Evolutionary conservation across 306 rosid species (phyloP).

Genomic region (Comarum palustre): DNA sequence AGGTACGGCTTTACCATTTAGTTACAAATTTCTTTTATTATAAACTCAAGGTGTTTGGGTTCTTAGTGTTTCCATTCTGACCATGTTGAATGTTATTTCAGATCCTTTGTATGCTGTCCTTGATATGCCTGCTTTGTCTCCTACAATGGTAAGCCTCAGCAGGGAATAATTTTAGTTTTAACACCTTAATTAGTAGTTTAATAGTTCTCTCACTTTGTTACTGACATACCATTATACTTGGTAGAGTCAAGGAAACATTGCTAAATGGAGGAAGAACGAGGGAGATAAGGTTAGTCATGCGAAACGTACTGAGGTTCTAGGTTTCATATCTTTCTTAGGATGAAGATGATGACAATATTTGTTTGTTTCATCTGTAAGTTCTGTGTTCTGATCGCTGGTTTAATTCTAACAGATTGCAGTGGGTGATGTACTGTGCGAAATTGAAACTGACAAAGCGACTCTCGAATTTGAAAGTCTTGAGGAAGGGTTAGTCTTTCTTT

Average conservation of each 20-base stretch:
- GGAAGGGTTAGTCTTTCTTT: constrained; percentile 67
- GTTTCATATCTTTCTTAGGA: constrained; percentile 1
- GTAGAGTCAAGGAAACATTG: constrained; percentile 88
- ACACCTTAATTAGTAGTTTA: constrained; percentile 26
- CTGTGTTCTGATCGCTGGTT: constrained; percentile 30
- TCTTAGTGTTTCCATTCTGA: constrained; percentile 25
- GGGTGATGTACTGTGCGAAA: constrained; percentile 91
- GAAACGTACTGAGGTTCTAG: constrained; percentile 27
- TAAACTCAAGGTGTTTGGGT: neutral
- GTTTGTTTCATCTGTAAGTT: constrained; percentile 20
- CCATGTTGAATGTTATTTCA: constrained; percentile 31
- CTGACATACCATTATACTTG: neutral
- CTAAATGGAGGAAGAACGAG: constrained; percentile 89
- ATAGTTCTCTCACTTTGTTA: constrained; percentile 20
- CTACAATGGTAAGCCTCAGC: constrained; percentile 78
- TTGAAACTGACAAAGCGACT: constrained; percentile 97
- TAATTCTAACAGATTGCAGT: constrained; percentile 70
- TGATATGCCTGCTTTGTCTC: constrained; percentile 93
- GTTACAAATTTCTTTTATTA: constrained; percentile 4
- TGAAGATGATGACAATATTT: constrained; percentile 22
- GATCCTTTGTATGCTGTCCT: constrained; percentile 66
- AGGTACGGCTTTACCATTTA: constrained; percentile 44
- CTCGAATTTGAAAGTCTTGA: constrained; percentile 94
- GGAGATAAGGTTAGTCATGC: constrained; percentile 81
- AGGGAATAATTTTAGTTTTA: neutral